Base-by-base conservation (phyloP, 192 early-diverging fungal species). In the Thamnidium elegans region DNA sequence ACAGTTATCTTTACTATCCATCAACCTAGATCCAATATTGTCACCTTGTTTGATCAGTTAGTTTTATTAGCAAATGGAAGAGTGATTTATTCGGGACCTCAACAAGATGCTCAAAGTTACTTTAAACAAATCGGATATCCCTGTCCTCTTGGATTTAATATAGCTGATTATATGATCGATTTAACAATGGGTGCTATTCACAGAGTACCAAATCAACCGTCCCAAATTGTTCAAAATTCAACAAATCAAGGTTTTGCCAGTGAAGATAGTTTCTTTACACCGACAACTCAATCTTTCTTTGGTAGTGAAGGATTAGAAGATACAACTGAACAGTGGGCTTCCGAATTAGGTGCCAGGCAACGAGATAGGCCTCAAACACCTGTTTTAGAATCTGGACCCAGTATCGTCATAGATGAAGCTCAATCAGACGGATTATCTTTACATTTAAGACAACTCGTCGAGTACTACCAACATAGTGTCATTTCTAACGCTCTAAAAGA, bases 1-100 rank as follows among this genome's bases (percentile, higher is more conserved):
- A 90, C 92, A 2, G 86, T 95, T 13, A 78, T 98, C 13, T 90
- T 92, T 69, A 98, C 95, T 2, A 95, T 98, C 50, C 95, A 98
- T 73, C 95, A 98, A 70, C 95, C 95, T 32, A 84, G 94, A 55
- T 88, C 89, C 30, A 93, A 96, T 66, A 94, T 98, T 70, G 92
- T 92, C 64, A 82, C 85, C 2, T 77, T 94, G 58, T 98, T 98
- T 77, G 95, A 98, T 76, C 85, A 93, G 47, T 71, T 96, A 17
- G 77, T 98, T 21, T 73, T 98, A 50, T 66, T 98, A 36, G 90
- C 90, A 51, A 87, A 90, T 65, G 94, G 94, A 19, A 76, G 84
- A 43, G 63, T 92, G 55, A 83, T 96, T 8, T 96, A 90, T 65
- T 95, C 91, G 60, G 95, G 95, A 32, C 81, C 88, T 20, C 82